phyloP scores from a whole-genome alignment of 441 rosid genomes.

The Eruca vesicaria region DNA sequence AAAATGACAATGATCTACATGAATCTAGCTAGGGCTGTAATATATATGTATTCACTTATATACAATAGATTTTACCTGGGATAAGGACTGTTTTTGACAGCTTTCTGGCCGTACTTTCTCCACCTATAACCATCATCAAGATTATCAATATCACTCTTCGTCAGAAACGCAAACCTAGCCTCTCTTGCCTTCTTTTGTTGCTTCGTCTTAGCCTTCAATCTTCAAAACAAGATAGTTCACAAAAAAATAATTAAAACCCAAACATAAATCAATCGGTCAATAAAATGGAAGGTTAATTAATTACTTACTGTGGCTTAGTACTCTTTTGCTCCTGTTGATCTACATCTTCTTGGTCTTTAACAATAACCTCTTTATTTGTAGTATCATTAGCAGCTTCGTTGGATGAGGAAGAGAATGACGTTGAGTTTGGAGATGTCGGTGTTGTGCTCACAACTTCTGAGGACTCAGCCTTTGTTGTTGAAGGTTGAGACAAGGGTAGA shows the following conservation, averaged over 20 bases:
- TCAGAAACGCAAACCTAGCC: conserved; percentile 90
- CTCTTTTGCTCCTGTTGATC: conserved; percentile 50
- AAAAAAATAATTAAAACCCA: neutral
- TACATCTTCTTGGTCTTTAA: conserved; percentile 41
- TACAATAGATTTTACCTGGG: conserved; percentile 59
- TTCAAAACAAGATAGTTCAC: conserved; percentile 18
- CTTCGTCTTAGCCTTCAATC: conserved; percentile 91
- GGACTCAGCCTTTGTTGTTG: conserved; percentile 42
- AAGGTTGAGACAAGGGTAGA: conserved; percentile 29
- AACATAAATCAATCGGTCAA: neutral
- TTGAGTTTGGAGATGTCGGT: conserved; percentile 82
- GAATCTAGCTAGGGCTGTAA: conserved; percentile 18
- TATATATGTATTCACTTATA: neutral
- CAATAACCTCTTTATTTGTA: conserved; percentile 21
- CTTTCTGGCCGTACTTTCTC: conserved; percentile 98
- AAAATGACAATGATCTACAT: neutral
- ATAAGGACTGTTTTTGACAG: conserved; percentile 91
- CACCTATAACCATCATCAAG: conserved; percentile 92
- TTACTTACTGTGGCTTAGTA: conserved; percentile 33
- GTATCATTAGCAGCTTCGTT: conserved; percentile 51
- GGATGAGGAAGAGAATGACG: conserved; percentile 74
- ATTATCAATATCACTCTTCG: conserved; percentile 89
- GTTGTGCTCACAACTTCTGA: conserved; percentile 65
- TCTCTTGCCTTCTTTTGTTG: conserved; percentile 74
- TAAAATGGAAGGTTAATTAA: neutral